These are phyloP conservation scores for Mycena belliarum DNA, from an alignment of 768 basidiomycete species.

Conservation along the genomic window DNA sequence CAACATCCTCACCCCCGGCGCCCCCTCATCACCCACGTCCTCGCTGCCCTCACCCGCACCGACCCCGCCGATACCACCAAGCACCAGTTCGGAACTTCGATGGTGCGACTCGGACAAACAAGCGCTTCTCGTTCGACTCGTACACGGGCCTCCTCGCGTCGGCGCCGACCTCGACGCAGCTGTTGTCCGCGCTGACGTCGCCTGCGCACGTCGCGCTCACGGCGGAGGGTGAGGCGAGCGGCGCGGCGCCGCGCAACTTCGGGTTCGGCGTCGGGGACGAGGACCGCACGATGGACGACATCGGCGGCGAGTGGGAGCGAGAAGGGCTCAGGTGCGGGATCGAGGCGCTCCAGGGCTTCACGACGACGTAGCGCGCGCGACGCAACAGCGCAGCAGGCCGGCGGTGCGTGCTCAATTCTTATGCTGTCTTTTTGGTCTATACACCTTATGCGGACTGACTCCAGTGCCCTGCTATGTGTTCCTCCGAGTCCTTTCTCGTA, in stretches of 20 bases:
- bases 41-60: slow-evolving; percentile 27
- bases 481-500: too few relatives aligned
- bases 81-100: slow-evolving; percentile 12
- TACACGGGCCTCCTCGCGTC: slow-evolving; percentile 83
- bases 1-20: slow-evolving; percentile 48
- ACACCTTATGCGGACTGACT: too few relatives aligned
- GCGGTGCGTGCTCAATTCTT: too few relatives aligned
- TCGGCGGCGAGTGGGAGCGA: slow-evolving; percentile 86
- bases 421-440: too few relatives aligned
- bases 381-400: too few relatives aligned
- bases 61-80: slow-evolving; percentile 2
- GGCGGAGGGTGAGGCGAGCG: slow-evolving; percentile 28
- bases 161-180: slow-evolving; percentile 69
- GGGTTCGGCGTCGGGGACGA: slow-evolving; percentile 15
- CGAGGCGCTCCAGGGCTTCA: slow-evolving; percentile 46
- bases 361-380: slow-evolving; percentile 17
- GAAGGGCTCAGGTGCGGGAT: slow-evolving; percentile 81
- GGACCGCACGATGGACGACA: slow-evolving; percentile 50
- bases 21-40: too few relatives aligned
- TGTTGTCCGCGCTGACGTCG: slow-evolving; percentile 73
- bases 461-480: too few relatives aligned
- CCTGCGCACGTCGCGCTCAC: slow-evolving; percentile 50
- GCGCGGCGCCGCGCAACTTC: slow-evolving; percentile 29
- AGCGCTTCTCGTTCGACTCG: slow-evolving; percentile 86
- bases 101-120: slow-evolving; percentile 31